Conservation (phyloP, 2,329 filamentous ascomycete species). For the Knufia fluminis region DNA sequence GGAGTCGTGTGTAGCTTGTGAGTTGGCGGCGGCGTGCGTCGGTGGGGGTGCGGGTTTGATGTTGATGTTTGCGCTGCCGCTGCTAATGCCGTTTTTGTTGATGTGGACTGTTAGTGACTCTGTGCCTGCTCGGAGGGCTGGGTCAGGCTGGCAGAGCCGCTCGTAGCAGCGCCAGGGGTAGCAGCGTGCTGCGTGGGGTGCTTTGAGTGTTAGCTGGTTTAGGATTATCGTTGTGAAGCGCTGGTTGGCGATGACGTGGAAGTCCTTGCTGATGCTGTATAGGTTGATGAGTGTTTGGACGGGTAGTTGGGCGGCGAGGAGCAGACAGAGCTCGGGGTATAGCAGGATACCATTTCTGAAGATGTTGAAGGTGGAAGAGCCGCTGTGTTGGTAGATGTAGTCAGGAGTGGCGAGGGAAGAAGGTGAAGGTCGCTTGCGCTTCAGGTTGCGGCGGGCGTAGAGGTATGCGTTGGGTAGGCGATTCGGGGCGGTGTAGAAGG, state of each 20-base stretch:
- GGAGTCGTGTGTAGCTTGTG: too few species aligned
- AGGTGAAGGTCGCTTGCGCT: slow-evolving; percentile 15
- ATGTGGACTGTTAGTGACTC: background rate
- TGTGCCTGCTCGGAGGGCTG: slow-evolving; percentile 34
- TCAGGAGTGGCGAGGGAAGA: slow-evolving; percentile 16
- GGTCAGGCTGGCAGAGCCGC: slow-evolving; percentile 51
- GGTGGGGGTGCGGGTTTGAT: background rate
- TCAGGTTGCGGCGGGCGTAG: slow-evolving; percentile 12
- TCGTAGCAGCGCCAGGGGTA: slow-evolving; percentile 56
- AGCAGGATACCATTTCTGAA: slow-evolving; percentile 20
- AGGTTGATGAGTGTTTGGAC: slow-evolving; percentile 52
- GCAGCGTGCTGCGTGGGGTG: slow-evolving; percentile 46
- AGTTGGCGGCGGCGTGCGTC: background rate
- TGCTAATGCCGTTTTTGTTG: background rate
- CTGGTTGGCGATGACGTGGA: slow-evolving; percentile 52
- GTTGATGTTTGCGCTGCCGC: background rate
- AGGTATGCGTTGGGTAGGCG: slow-evolving; percentile 14
- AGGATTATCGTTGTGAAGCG: slow-evolving; percentile 52
- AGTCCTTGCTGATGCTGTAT: slow-evolving; percentile 55
- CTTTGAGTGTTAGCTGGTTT: slow-evolving; percentile 45
- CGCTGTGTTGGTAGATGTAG: slow-evolving; percentile 18
- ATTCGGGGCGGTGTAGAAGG: slow-evolving; percentile 11
- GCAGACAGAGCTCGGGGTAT: slow-evolving; percentile 45
- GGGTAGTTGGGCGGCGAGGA: slow-evolving; percentile 46
- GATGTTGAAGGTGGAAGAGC: slow-evolving; percentile 20